phyloP scores from a whole-genome alignment of 345 rosid species.

The Cardamine resedifolia region DNA sequence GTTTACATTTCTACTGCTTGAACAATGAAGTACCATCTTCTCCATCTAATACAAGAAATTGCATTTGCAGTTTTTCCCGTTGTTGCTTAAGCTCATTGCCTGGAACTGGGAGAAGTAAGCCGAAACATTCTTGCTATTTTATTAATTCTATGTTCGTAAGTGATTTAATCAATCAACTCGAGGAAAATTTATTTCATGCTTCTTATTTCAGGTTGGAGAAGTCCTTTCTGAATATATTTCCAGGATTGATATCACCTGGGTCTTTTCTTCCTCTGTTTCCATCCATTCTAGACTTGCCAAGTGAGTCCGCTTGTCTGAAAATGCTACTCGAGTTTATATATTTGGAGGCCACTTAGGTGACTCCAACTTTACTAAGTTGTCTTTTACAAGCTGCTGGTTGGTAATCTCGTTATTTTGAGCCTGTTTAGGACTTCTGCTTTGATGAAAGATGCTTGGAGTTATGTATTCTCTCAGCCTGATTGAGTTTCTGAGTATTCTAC shows the following conservation, averaged over 20 bases:
- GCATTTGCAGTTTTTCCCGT: conserved; percentile 78
- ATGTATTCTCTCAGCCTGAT: neutral
- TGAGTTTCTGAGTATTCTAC: conserved; percentile 3
- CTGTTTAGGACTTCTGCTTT: neutral
- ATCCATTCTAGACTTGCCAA: conserved; percentile 84
- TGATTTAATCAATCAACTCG: neutral
- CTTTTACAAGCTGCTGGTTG: neutral
- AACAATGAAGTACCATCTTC: conserved; percentile 4
- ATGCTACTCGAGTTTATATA: neutral
- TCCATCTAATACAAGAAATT: conserved; percentile 17
- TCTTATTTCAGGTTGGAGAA: conserved; percentile 66
- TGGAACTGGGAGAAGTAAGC: conserved; percentile 96
- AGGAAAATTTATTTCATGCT: neutral
- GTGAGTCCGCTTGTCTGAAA: conserved; percentile 45
- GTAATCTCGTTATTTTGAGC: neutral
- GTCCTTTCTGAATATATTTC: conserved; percentile 71
- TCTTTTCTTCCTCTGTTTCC: conserved; percentile 94
- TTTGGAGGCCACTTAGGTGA: neutral
- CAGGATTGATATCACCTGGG: conserved; percentile 75
- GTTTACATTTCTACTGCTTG: conserved; percentile 2
- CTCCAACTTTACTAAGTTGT: neutral
- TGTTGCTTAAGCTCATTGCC: conserved; percentile 88
- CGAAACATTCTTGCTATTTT: neutral
- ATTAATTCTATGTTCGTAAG: neutral
- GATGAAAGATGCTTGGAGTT: conserved; percentile 8